These are phyloP conservation scores for Sphagnurus paluster DNA, from an alignment of 1,284 basidiomycete species.

Conservation along the genomic window DNA sequence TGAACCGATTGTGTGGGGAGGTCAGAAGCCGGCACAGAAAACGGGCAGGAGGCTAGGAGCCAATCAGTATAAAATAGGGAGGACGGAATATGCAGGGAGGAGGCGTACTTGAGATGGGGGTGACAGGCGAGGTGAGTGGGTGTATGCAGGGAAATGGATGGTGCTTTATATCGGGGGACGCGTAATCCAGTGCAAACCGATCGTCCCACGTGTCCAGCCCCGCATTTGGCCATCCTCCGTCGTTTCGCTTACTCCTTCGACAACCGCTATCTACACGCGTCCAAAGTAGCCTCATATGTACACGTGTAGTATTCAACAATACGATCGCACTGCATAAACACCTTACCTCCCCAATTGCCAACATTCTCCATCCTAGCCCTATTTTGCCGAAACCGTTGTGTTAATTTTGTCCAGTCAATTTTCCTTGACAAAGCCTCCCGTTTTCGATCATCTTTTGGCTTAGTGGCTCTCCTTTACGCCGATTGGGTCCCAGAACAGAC, in stretches of 20 bases:
- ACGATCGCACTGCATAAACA: too few relatives aligned
- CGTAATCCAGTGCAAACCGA: constrained; percentile 35
- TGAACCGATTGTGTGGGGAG: constrained; percentile 19
- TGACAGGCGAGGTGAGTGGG: too few relatives aligned
- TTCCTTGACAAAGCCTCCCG: constrained; percentile 5
- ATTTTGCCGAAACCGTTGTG: not conserved
- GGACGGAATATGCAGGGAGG: constrained; percentile 17
- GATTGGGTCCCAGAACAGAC: not conserved
- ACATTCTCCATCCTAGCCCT: not conserved
- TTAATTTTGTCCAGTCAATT: not conserved
- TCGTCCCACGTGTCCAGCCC: constrained; percentile 24
- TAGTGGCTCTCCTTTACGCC: not conserved
- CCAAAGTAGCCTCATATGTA: too few relatives aligned
- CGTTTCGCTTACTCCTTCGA: not conserved
- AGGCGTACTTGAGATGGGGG: too few relatives aligned
- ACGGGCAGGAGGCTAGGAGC: constrained; percentile 11
- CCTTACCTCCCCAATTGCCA: too few relatives aligned
- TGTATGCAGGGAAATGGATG: constrained; percentile 18
- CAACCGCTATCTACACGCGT: too few relatives aligned
- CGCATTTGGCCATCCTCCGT: constrained; percentile 11
- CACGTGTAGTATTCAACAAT: too few relatives aligned
- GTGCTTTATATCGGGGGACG: constrained; percentile 36
- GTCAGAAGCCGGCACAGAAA: constrained; percentile 9
- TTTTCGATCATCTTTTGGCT: not conserved
- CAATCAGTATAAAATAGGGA: not conserved